Base-by-base conservation (phyloP, 805 yeast genomes). In the Scheffersomyces spartinae region DNA sequence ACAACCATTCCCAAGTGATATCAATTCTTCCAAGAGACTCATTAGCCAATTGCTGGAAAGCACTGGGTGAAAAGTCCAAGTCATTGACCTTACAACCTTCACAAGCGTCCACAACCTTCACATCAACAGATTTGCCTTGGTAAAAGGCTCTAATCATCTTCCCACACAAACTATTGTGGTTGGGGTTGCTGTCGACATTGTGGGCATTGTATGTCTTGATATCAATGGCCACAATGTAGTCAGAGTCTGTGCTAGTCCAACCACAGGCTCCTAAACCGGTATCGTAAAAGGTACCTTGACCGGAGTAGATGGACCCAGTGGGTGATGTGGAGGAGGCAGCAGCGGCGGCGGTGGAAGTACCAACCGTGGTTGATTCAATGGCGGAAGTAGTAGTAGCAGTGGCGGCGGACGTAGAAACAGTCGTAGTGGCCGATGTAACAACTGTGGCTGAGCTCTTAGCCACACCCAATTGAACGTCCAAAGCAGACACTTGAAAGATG, bases 31-130 rank as follows among this genome's bases (percentile, higher is more conserved):
- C 81, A 38, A 58, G 64, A 26, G 45, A 52, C 43, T 52, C 46
- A 38, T 61, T 68, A 9, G 76, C 78, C 32, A 73, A 49, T 34
- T 52, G 39, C 19, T 49, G 27, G 42, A 74, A 73, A 4, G 80
- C 80, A 29, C 67, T 42, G 6, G 78, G 78, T n/a, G 77, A 67
- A 29, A 74, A 56, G 39, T 73, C 80, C 31, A 73, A 61, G 38
- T 62, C 69, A 30, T 66, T 45, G 26, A 48, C 41, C 14, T 45
- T 34, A 41, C 80, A 74, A 13, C 69, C 75, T 27, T 54, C 66
- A 50, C 80, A 74, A 34, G 64, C 51, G 48, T 73, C 80, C 20
- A 59, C 66, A 25, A 72, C 72, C 13, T 65, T 64, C 25, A 73
- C 80, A 22, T 54, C 59, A 30, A 71, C 76, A 9, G 71, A 49